A percentile compares a stretch with the other conserved stretches of the same genome.
These are phyloP conservation scores for Gaultheria prostrata DNA, from an alignment of 148 eudicot species.

Conservation along the genomic window DNA sequence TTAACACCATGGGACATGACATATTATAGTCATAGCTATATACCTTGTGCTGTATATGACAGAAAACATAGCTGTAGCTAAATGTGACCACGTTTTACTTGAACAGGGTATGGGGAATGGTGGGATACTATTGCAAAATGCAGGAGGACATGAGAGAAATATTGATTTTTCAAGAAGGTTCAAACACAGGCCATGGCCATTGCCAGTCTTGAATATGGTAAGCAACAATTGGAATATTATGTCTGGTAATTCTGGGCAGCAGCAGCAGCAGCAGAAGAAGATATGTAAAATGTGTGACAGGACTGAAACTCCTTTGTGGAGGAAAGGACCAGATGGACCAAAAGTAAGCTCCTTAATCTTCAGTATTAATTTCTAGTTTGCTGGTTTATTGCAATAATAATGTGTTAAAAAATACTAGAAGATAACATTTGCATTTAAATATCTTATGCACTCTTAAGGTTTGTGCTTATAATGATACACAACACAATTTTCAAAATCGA, in stretches of 20 bases:
- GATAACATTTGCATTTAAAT: too few relatives aligned
- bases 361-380: background rate
- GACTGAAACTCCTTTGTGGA: background rate
- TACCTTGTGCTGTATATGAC: too few relatives aligned
- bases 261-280: background rate
- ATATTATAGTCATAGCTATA: too few relatives aligned
- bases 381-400: background rate
- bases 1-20: too few relatives aligned
- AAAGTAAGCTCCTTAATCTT: background rate
- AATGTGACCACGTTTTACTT: too few relatives aligned
- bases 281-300: background rate
- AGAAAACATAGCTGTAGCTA: too few relatives aligned
- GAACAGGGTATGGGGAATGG: background rate
- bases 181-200: background rate
- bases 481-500: too few relatives aligned
- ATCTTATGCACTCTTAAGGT: too few relatives aligned
- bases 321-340: constrained; percentile 12
- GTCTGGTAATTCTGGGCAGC: background rate
- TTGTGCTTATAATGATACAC: too few relatives aligned
- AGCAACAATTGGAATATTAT: background rate
- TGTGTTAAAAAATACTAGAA: too few relatives aligned
- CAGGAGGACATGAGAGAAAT: background rate
- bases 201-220: background rate
- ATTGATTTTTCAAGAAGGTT: background rate
- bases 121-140: background rate